A percentile compares a stretch with the other conserved stretches of the same genome.
Evolutionary conservation across 2,329 filamentous ascomycete species (phyloP).

Genomic region (Penicillium sp.): DNA sequence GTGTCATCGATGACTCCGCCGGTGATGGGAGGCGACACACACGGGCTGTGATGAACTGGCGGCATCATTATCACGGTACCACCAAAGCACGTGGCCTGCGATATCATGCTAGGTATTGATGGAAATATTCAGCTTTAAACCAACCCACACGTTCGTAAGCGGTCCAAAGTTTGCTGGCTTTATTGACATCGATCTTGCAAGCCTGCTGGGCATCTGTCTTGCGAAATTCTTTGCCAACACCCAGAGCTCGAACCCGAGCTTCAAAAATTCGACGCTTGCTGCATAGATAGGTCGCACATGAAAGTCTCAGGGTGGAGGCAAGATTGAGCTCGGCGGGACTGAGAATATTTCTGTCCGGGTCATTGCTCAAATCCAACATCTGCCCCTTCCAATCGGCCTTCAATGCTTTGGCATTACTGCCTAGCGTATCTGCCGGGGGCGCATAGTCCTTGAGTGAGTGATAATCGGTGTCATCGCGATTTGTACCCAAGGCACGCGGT

Average conservation of each 20-base stretch:
- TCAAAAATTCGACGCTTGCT: constrained; percentile 92
- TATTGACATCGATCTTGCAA: constrained; percentile 98
- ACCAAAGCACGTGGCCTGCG: not conserved
- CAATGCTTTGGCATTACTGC: constrained; percentile 64
- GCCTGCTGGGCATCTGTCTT: constrained; percentile 95
- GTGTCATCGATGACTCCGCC: not conserved
- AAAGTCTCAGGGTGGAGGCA: constrained; percentile 75
- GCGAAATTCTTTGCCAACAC: constrained; percentile 76
- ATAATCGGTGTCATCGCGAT: constrained; percentile 81
- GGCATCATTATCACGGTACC: not conserved
- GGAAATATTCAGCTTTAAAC: constrained; percentile 60
- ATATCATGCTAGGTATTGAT: constrained; percentile 38
- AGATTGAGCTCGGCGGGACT: constrained; percentile 75
- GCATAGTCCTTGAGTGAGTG: constrained; percentile 68
- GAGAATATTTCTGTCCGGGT: constrained; percentile 67
- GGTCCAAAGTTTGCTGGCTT: constrained; percentile 87
- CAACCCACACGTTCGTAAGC: constrained; percentile 85
- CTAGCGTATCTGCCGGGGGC: constrained; percentile 65
- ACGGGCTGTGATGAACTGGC: not conserved
- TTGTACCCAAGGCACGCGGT: constrained; percentile 53
- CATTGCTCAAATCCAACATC: constrained; percentile 70
- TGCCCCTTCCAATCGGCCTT: constrained; percentile 87
- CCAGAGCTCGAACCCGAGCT: constrained; percentile 64
- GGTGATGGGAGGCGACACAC: not conserved
- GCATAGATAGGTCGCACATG: constrained; percentile 83